Evolutionary conservation across 768 basidiomycete genomes (phyloP).

Genomic region (Rhodotorula taiwanensis): DNA sequence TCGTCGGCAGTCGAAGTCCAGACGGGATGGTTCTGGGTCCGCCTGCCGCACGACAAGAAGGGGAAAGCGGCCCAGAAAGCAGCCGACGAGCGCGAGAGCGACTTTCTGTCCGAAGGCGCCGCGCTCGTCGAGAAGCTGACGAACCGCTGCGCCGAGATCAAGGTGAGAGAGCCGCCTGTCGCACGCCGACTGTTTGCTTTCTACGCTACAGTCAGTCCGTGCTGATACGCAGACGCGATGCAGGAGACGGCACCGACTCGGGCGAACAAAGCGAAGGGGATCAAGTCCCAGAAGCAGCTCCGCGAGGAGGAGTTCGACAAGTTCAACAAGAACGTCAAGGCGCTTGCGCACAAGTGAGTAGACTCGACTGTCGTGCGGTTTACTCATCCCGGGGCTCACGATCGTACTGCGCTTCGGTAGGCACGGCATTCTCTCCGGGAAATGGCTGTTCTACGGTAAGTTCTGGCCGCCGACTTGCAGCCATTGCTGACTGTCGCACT

Average conservation of each 20-base stretch:
- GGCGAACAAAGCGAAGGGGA: constrained; percentile 20
- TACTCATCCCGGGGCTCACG: too few species aligned
- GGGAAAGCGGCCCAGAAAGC: neutral
- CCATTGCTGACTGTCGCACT: too few species aligned
- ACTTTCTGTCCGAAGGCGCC: neutral
- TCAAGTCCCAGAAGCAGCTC: constrained; percentile 20
- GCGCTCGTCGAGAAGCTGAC: neutral
- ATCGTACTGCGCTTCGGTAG: neutral
- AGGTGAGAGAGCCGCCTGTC: neutral
- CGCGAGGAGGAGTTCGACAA: constrained; percentile 6
- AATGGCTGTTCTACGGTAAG: constrained; percentile 30
- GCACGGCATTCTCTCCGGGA: constrained; percentile 23
- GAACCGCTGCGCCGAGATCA: constrained; percentile 1
- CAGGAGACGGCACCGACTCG: constrained; percentile 16
- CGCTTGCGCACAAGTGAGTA: constrained; percentile 24
- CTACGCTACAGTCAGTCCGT: too few species aligned
- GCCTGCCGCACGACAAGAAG: neutral
- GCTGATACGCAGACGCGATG: too few species aligned
- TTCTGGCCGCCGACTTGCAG: neutral
- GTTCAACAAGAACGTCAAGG: constrained; percentile 17
- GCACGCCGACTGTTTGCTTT: too few species aligned
- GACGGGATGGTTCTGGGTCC: constrained; percentile 15
- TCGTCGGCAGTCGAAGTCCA: neutral
- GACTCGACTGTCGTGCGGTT: too few species aligned
- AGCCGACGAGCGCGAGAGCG: neutral